Evolutionary conservation across 2,329 filamentous ascomycete species (phyloP).

Genomic region (Emmonsia crescens): DNA sequence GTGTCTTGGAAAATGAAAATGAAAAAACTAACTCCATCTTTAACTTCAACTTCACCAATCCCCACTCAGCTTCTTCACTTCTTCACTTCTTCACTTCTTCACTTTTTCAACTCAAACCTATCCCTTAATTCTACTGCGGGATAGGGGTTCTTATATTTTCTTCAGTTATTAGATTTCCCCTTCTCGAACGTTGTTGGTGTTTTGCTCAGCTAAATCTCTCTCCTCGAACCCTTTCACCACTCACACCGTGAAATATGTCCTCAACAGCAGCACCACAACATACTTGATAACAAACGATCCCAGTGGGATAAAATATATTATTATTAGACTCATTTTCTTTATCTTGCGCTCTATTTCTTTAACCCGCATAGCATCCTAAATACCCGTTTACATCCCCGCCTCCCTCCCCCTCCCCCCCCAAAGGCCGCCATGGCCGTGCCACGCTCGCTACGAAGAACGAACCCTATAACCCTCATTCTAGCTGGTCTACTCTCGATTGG

Average conservation of each 20-base stretch:
- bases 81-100: background rate
- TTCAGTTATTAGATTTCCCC: background rate
- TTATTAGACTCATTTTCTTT: background rate
- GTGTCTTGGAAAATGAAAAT: background rate
- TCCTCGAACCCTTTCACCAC: background rate
- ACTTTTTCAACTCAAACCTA: background rate
- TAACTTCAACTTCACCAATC: background rate
- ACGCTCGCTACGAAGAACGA: constrained; percentile 67
- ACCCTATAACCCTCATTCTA: constrained; percentile 62
- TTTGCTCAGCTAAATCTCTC: background rate
- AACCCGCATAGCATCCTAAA: background rate
- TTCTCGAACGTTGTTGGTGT: background rate
- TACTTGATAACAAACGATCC: background rate
- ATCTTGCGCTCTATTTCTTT: background rate
- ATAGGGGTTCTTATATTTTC: background rate
- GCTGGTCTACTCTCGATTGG: constrained; percentile 62
- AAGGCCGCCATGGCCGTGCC: constrained; percentile 43
- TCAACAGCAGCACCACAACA: background rate
- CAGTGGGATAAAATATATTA: background rate
- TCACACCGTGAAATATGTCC: constrained; percentile 1
- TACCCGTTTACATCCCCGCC: background rate
- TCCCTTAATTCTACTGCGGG: background rate
- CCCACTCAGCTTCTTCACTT: background rate
- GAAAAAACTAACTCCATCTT: background rate
- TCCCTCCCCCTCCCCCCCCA: no score